Percentiles rank a stretch among this genome's conserved stretches.
Conservation (phyloP, 2,329 filamentous ascomycete genomes). For the Xenosphaeropsis pyriputrescens region DNA sequence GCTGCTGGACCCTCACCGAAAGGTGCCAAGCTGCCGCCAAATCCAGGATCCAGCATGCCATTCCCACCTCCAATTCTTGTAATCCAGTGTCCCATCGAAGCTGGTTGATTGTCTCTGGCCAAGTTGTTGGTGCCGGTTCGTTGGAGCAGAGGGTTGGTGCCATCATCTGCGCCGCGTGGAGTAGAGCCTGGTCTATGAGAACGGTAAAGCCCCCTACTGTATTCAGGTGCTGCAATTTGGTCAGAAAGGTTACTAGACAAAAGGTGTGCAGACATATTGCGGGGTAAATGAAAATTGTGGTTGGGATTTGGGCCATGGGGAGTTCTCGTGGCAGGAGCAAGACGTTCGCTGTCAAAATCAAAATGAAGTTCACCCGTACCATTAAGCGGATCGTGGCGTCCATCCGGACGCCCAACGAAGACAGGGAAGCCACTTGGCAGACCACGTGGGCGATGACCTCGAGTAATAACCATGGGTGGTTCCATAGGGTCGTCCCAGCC, state of each 20-base stretch:
- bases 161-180: slow-evolving; percentile 55
- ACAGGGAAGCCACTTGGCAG: slow-evolving; percentile 48
- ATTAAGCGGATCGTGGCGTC: too few species aligned
- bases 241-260: slow-evolving; percentile 12
- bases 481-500: slow-evolving; percentile 44
- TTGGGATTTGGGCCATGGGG: too few species aligned
- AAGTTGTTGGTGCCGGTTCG: slow-evolving; percentile 28
- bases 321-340: too few species aligned
- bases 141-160: slow-evolving; percentile 73
- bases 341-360: too few species aligned
- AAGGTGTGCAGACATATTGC: neutral
- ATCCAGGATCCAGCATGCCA: slow-evolving; percentile 17
- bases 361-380: too few species aligned
- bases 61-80: slow-evolving; percentile 25
- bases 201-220: slow-evolving; percentile 26
- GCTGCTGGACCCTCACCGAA: slow-evolving; percentile 15
- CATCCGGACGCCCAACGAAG: slow-evolving; percentile 22
- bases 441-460: slow-evolving; percentile 36
- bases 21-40: slow-evolving; percentile 9
- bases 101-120: slow-evolving; percentile 29
- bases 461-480: slow-evolving; percentile 24
- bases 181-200: slow-evolving; percentile 34
- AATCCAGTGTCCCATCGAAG: slow-evolving; percentile 34
- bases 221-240: slow-evolving; percentile 17
- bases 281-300: slow-evolving; percentile 1